Percentiles rank a stretch among this genome's conserved stretches.
phyloP scores from a whole-genome alignment of 1,139 yeast species.

The Hemisphaericaspora xylofermentans region DNA sequence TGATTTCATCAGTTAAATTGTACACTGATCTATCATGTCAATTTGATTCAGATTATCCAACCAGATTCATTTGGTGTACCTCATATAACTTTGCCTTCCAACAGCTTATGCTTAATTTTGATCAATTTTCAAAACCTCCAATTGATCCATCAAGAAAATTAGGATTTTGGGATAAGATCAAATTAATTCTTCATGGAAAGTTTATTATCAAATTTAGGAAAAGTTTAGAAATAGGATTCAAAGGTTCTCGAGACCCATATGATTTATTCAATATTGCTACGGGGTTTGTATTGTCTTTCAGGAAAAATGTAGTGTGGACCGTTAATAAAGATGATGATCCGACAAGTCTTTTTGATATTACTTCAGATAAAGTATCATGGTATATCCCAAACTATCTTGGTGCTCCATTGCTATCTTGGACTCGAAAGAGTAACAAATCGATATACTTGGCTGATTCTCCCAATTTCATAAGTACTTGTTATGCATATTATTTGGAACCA shows the following conservation, averaged over 20 bases:
- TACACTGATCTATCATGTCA: conserved; percentile 60
- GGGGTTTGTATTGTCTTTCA: conserved; percentile 43
- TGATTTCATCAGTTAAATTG: conserved; percentile 74
- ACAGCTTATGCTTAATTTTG: conserved; percentile 76
- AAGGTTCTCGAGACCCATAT: conserved; percentile 49
- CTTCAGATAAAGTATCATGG: conserved; percentile 40
- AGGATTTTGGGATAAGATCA: conserved; percentile 61
- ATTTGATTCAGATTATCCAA: conserved; percentile 56
- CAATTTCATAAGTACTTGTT: conserved; percentile 46
- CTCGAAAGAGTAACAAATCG: conserved; percentile 44
- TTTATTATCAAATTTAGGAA: conserved; percentile 33
- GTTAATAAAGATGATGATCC: conserved; percentile 44
- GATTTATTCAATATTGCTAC: conserved; percentile 37
- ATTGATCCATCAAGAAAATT: conserved; percentile 60
- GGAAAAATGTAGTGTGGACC: conserved; percentile 39
- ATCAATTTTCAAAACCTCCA: conserved; percentile 80
- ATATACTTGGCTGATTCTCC: conserved; percentile 46
- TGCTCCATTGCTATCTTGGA: conserved; percentile 61
- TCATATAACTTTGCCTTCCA: conserved; percentile 84
- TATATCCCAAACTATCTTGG: conserved; percentile 63
- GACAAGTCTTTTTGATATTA: conserved; percentile 35
- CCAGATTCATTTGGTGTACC: conserved; percentile 83
- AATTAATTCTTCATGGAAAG: conserved; percentile 49
- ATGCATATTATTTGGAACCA: conserved; percentile 50
- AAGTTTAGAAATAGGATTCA: conserved; percentile 54